Conservation (phyloP, 106 monocot genomes). For the Platanthera zijinensis region DNA sequence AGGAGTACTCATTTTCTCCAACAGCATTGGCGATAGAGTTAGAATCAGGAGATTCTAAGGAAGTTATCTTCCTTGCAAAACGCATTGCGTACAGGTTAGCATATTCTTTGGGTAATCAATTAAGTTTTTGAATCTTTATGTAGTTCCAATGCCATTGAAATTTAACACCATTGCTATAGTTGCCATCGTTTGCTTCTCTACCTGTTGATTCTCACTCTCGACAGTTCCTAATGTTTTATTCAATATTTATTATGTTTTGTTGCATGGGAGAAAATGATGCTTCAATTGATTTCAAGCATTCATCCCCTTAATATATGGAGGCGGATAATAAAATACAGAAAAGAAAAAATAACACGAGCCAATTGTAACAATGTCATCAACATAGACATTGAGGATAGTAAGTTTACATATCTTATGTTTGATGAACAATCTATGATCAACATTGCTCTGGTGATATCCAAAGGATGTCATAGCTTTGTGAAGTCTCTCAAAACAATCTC, state of each 20-base stretch:
- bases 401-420: no score
- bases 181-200: background rate
- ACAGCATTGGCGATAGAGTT: constrained; percentile 68
- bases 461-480: no score
- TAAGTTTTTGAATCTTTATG: background rate
- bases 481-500: no score
- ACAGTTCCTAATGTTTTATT: background rate
- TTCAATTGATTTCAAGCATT: no score
- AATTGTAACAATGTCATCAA: no score
- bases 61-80: constrained; percentile 55
- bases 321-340: no score
- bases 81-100: constrained; percentile 95
- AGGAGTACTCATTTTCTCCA: constrained; percentile 93
- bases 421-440: no score
- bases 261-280: no score
- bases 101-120: constrained; percentile 7
- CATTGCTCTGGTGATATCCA: no score
- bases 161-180: background rate
- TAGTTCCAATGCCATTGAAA: background rate
- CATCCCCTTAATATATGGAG: no score
- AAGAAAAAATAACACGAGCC: no score
- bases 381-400: no score
- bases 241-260: background rate
- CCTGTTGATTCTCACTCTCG: background rate
- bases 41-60: constrained; percentile 85